Conservation (phyloP, 345 rosid genomes). For the Xanthoceras sorbifolium region DNA sequence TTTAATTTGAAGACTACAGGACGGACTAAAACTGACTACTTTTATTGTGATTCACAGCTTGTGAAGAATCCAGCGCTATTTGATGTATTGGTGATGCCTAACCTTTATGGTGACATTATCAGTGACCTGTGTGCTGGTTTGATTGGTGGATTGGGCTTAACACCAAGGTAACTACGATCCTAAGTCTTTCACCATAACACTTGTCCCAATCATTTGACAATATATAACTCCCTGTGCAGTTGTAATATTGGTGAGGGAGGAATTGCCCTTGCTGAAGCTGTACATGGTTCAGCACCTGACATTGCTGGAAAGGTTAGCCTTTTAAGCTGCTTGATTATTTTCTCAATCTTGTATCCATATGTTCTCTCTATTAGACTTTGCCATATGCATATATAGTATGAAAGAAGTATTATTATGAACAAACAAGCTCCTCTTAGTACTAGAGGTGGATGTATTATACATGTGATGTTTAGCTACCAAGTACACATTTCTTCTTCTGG, state of each 20-base stretch:
- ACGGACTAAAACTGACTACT: constrained; percentile 15
- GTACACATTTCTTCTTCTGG: neutral
- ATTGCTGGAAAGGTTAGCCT: constrained; percentile 93
- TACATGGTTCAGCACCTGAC: constrained; percentile 99
- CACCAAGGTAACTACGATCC: constrained; percentile 68
- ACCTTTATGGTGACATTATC: constrained; percentile 97
- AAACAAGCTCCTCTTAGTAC: neutral
- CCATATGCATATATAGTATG: neutral
- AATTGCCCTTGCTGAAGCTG: constrained; percentile 99
- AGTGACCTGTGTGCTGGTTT: constrained; percentile 97
- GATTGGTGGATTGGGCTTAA: constrained; percentile 95
- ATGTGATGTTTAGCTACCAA: neutral
- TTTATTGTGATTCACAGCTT: constrained; percentile 56
- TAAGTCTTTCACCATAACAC: constrained; percentile 2
- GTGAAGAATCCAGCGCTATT: constrained; percentile 97
- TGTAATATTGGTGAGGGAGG: constrained; percentile 98
- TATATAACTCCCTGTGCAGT: constrained; percentile 44
- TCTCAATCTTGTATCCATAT: neutral
- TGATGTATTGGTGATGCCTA: constrained; percentile 99
- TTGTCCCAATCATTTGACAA: constrained; percentile 16
- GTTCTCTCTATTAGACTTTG: neutral
- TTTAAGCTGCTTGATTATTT: constrained; percentile 3
- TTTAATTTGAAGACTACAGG: constrained; percentile 5
- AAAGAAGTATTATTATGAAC: neutral
- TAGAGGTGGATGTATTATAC: neutral